These are phyloP conservation scores for Elsinoe arachidis DNA, from an alignment of 2,329 filamentous ascomycete species.

Conservation along the genomic window DNA sequence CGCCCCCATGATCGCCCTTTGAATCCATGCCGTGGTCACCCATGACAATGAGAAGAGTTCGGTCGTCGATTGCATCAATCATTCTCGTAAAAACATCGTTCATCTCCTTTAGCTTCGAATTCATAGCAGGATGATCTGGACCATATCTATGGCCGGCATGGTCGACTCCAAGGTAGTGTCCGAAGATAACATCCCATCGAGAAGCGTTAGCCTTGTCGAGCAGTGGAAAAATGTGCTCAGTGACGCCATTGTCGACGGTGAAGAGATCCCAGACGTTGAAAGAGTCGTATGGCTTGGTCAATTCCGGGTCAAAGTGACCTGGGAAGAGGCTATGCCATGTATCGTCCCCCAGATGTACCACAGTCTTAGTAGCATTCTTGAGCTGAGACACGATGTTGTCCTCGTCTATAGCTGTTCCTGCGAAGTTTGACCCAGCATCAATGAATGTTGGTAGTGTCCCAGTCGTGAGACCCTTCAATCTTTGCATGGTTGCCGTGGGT, in stretches of 20 bases:
- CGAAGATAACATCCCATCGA: constrained; percentile 90
- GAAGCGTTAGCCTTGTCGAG: constrained; percentile 54
- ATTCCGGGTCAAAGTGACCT: constrained; percentile 78
- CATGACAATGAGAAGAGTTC: constrained; percentile 88
- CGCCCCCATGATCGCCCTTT: constrained; percentile 96
- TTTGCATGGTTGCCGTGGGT: constrained; percentile 84
- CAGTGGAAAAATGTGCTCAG: constrained; percentile 80
- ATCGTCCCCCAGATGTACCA: constrained; percentile 95
- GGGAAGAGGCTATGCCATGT: constrained; percentile 94
- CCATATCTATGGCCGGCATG: constrained; percentile 96
- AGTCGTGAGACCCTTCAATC: constrained; percentile 88
- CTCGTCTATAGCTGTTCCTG: constrained; percentile 89
- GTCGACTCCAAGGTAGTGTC: constrained; percentile 89
- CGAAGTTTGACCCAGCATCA: constrained; percentile 90
- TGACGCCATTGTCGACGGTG: constrained; percentile 92
- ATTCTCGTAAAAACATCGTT: constrained; percentile 67
- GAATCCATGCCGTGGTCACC: constrained; percentile 98
- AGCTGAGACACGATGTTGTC: constrained; percentile 66
- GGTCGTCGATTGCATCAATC: constrained; percentile 64
- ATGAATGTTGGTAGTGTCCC: constrained; percentile 92
- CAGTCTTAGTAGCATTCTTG: constrained; percentile 57
- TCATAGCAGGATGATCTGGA: constrained; percentile 87
- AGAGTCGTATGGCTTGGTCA: constrained; percentile 86
- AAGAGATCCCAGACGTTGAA: constrained; percentile 98
- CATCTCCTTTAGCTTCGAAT: constrained; percentile 85